These are phyloP conservation scores for Alternaria triticina DNA, from an alignment of 2,329 filamentous ascomycete species.

Conservation along the genomic window DNA sequence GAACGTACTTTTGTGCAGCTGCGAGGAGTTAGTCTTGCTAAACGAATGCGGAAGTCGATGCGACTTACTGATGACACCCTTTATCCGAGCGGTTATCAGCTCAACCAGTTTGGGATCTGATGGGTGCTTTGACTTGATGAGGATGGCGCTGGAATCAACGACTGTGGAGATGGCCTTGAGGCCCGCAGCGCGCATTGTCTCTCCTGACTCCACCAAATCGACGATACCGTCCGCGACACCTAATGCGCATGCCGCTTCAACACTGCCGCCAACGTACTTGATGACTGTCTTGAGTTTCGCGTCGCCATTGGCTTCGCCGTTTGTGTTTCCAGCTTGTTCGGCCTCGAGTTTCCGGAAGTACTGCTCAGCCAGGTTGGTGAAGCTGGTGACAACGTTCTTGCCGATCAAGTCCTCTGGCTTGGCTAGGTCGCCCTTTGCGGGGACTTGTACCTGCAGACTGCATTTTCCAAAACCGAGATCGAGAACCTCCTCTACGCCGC, in stretches of 20 bases:
- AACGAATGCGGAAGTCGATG: not conserved
- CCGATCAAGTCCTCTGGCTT: constrained; percentile 81
- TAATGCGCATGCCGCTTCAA: constrained; percentile 93
- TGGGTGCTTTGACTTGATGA: constrained; percentile 88
- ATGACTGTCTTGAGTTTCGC: constrained; percentile 82
- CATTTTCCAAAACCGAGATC: constrained; percentile 90
- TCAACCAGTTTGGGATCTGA: constrained; percentile 82
- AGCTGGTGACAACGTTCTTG: constrained; percentile 94
- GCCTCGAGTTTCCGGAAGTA: constrained; percentile 84
- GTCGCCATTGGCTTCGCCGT: constrained; percentile 45
- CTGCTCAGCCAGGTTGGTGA: constrained; percentile 79
- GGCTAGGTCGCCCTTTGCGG: constrained; percentile 76
- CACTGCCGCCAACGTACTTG: constrained; percentile 93
- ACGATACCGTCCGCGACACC: constrained; percentile 97
- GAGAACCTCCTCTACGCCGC: constrained; percentile 80
- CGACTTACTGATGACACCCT: constrained; percentile 81
- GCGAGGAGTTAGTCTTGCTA: constrained; percentile 13
- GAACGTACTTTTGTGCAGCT: constrained; percentile 88
- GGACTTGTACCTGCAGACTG: constrained; percentile 96
- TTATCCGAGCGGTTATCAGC: constrained; percentile 84
- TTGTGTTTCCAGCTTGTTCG: constrained; percentile 45
- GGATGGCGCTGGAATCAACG: constrained; percentile 81
- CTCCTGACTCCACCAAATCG: constrained; percentile 96
- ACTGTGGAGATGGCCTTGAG: constrained; percentile 95
- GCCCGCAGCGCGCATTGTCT: constrained; percentile 96